phyloP scores from a whole-genome alignment of 1,139 yeast genomes.

The Pichia norvegensis region DNA sequence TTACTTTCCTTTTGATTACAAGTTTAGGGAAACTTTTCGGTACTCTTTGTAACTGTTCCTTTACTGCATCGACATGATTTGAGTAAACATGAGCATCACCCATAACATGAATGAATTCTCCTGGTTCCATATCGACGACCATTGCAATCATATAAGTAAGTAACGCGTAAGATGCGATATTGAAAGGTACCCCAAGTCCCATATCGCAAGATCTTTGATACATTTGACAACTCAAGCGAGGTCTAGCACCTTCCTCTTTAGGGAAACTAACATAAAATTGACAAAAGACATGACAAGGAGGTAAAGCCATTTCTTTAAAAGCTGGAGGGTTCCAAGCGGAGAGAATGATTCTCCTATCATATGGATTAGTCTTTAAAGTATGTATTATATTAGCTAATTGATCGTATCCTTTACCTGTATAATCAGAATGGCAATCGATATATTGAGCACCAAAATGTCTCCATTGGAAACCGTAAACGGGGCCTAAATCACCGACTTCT shows the following conservation, averaged over 20 bases:
- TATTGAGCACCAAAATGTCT: conserved; percentile 96
- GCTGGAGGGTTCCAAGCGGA: conserved; percentile 99
- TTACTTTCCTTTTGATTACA: conserved; percentile 57
- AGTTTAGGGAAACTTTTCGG: conserved; percentile 81
- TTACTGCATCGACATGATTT: conserved; percentile 86
- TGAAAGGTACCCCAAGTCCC: conserved; percentile 98
- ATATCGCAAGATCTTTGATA: conserved; percentile 98
- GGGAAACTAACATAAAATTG: conserved; percentile 91
- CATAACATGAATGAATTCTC: conserved; percentile 89
- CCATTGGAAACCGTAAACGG: conserved; percentile 99
- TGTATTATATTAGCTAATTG: conserved; percentile 76
- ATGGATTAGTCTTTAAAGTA: conserved; percentile 78
- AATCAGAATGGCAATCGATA: conserved; percentile 76
- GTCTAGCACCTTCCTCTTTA: conserved; percentile 34
- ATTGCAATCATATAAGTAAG: conserved; percentile 93
- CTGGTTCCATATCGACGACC: conserved; percentile 87
- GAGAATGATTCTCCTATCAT: conserved; percentile 86
- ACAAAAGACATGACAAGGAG: conserved; percentile 96
- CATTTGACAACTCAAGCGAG: conserved; percentile 74
- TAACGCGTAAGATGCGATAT: conserved; percentile 92
- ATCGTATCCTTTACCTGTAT: conserved; percentile 81
- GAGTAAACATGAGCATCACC: conserved; percentile 95
- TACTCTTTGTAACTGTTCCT: conserved; percentile 63
- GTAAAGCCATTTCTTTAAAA: conserved; percentile 86
- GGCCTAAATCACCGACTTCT: conserved; percentile 92